phyloP scores from a whole-genome alignment of 2,329 filamentous ascomycete genomes.

The Colletotrichum sp. region DNA sequence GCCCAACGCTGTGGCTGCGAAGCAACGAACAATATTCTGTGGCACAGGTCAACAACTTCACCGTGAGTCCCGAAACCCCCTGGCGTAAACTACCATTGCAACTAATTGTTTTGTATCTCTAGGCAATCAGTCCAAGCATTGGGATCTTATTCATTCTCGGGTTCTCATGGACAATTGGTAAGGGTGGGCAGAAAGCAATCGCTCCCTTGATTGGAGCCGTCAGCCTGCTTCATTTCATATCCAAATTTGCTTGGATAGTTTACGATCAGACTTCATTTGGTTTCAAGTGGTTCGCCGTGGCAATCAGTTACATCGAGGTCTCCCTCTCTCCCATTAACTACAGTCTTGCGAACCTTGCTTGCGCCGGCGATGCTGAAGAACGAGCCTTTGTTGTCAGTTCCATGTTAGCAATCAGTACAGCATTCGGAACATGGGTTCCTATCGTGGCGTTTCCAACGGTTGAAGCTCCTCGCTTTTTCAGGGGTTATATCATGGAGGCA shows the following conservation, averaged over 20 bases:
- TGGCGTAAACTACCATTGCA: background rate
- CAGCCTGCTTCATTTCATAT: background rate
- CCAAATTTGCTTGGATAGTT: background rate
- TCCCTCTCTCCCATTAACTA: slow-evolving; percentile 18
- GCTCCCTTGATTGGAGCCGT: slow-evolving; percentile 3
- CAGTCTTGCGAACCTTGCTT: slow-evolving; percentile 42
- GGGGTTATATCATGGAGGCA: slow-evolving; percentile 27
- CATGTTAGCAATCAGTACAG: slow-evolving; percentile 42
- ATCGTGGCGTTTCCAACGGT: slow-evolving; percentile 33
- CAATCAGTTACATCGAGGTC: slow-evolving; percentile 12
- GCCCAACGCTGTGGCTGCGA: slow-evolving; percentile 19
- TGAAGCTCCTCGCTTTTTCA: slow-evolving; percentile 31
- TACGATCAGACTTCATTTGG: background rate
- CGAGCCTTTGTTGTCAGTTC: slow-evolving; percentile 44
- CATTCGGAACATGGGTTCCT: slow-evolving; percentile 40
- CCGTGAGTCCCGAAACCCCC: background rate
- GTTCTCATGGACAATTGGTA: slow-evolving; percentile 1
- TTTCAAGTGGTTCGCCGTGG: slow-evolving; percentile 18
- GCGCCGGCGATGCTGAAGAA: slow-evolving; percentile 42
- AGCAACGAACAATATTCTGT: background rate
- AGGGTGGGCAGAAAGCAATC: background rate
- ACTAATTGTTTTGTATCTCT: background rate
- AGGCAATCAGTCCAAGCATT: slow-evolving; percentile 9
- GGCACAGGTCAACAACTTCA: slow-evolving; percentile 19
- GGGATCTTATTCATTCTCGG: slow-evolving; percentile 15